Conservation (phyloP, 208 protist species). For the Blastocrithidia nonstop region DNA sequence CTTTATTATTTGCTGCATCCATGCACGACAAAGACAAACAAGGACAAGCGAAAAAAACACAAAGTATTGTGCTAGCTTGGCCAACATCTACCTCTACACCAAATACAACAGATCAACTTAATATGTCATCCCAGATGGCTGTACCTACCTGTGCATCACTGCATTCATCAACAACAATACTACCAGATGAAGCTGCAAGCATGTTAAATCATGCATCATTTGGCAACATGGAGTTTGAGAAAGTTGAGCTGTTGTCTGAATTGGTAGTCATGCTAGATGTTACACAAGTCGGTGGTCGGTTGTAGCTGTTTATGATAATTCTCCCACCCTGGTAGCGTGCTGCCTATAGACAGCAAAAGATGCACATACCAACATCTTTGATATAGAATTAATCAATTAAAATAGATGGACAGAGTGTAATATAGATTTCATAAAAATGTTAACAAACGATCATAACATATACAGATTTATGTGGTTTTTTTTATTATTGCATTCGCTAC, state of each 20-base stretch:
- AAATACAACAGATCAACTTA: no score
- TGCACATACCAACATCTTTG: constrained; percentile 14
- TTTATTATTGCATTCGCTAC: neutral
- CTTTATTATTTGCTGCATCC: neutral
- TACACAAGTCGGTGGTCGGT: constrained; percentile 12
- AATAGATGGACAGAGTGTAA: no score
- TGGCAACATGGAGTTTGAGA: constrained; percentile 19
- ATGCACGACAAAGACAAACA: neutral
- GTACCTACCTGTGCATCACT: neutral
- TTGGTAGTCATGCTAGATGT: constrained; percentile 30
- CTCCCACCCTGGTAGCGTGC: constrained; percentile 49
- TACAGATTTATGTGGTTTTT: neutral
- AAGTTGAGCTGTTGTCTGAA: constrained; percentile 13
- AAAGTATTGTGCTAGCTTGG: no score
- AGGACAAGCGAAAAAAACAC: neutral
- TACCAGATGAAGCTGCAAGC: no score
- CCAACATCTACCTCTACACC: no score
- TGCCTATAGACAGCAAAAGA: constrained; percentile 6
- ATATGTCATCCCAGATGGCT: neutral
- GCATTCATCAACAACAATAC: no score
- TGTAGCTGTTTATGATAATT: constrained; percentile 33
- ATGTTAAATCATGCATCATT: neutral
- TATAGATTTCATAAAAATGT: no score
- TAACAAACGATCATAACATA: neutral
- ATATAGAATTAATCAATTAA: constrained; percentile 1